A percentile compares a stretch with the other conserved stretches of the same genome.
These are phyloP conservation scores for Exophiala aquamarina DNA, from an alignment of 2,329 filamentous ascomycete species.

Conservation along the genomic window DNA sequence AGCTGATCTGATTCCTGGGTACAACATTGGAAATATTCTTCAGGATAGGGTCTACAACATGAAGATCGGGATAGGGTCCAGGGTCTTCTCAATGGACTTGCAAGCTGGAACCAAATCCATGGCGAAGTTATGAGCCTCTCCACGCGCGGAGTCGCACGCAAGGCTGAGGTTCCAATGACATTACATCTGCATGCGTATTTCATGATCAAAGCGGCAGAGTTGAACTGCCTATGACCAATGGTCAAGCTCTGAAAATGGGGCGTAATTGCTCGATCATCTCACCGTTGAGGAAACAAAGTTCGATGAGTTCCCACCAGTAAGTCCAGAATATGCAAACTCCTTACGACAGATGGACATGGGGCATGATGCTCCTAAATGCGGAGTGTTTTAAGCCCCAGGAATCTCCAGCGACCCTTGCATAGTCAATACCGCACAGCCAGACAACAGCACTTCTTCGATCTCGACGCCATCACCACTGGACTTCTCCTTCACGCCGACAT, in stretches of 20 bases:
- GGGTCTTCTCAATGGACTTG: too few species aligned
- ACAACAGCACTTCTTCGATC: slow-evolving; percentile 37
- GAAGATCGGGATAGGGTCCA: too few species aligned
- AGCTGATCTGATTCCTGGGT: too few species aligned
- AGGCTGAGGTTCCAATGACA: too few species aligned
- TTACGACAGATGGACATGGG: not conserved
- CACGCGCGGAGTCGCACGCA: too few species aligned
- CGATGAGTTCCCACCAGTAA: not conserved
- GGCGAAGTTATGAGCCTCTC: too few species aligned
- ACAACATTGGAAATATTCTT: too few species aligned
- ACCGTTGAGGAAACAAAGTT: not conserved
- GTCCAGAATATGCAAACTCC: too few species aligned
- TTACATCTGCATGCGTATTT: too few species aligned
- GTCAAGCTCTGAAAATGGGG: not conserved
- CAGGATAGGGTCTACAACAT: too few species aligned
- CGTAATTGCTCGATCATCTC: not conserved
- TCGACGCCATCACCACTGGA: slow-evolving; percentile 16
- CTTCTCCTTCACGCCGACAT: slow-evolving; percentile 21
- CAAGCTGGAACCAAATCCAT: too few species aligned
- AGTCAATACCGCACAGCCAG: slow-evolving; percentile 36
- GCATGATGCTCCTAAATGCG: not conserved
- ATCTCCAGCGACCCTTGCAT: slow-evolving; percentile 35
- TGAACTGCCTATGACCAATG: slow-evolving; percentile 4
- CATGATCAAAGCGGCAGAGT: slow-evolving; percentile 13
- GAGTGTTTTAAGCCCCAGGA: slow-evolving; percentile 17